These are phyloP conservation scores for Ceratocystis destructans DNA, from an alignment of 2,329 filamentous ascomycete genomes.

Conservation along the genomic window DNA sequence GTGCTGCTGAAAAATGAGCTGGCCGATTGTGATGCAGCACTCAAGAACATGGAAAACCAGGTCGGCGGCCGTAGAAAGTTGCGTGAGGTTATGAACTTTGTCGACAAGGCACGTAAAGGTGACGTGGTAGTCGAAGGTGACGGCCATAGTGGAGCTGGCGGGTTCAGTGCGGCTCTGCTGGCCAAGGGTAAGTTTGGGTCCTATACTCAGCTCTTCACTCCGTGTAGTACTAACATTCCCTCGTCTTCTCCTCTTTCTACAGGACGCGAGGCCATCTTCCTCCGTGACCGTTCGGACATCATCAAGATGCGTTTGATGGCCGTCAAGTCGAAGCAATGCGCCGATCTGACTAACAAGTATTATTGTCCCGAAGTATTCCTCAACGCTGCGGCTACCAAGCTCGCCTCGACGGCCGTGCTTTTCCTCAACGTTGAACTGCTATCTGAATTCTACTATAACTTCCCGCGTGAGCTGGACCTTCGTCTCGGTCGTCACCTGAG, in stretches of 20 bases:
- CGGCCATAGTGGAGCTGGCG: conserved; percentile 71
- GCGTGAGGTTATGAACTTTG: conserved; percentile 76
- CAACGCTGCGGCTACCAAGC: conserved; percentile 89
- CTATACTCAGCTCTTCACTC: too few relatives aligned
- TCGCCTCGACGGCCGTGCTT: conserved; percentile 85
- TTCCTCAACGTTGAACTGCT: conserved; percentile 96
- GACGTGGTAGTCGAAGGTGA: conserved; percentile 77
- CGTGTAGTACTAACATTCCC: conserved; percentile 22
- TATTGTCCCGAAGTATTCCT: conserved; percentile 94
- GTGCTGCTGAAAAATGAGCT: conserved; percentile 77
- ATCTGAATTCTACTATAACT: conserved; percentile 95
- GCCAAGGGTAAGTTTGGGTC: conserved; percentile 49
- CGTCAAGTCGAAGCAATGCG: conserved; percentile 81
- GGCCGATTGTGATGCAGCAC: conserved; percentile 64
- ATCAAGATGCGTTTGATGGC: conserved; percentile 82
- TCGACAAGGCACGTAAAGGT: conserved; percentile 78
- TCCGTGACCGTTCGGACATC: conserved; percentile 79
- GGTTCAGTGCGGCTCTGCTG: conserved; percentile 81
- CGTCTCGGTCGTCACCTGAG: conserved; percentile 70
- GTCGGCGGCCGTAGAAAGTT: conserved; percentile 76
- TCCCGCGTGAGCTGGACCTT: conserved; percentile 80
- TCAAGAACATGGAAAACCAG: conserved; percentile 58
- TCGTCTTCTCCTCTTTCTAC: background rate
- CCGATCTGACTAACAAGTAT: conserved; percentile 76
- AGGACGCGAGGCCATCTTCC: conserved; percentile 89